Evolutionary conservation across 1,139 yeast genomes (phyloP).

Genomic region (Petasospora rhodanensis): DNA sequence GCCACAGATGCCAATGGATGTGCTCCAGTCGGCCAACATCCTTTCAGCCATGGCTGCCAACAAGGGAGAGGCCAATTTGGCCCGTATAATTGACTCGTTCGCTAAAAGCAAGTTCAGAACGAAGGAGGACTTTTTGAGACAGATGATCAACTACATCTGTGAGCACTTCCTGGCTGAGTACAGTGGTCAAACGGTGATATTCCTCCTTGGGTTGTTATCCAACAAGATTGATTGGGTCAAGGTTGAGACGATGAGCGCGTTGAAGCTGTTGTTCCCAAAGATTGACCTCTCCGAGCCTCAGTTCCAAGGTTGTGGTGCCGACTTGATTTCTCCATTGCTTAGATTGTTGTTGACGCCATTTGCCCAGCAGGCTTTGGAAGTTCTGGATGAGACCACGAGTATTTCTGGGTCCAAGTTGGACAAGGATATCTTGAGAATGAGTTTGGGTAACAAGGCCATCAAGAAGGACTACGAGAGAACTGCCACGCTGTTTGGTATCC

Average conservation of each 20-base stretch:
- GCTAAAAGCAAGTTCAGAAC: slow-evolving; percentile 78
- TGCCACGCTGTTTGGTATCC: slow-evolving; percentile 90
- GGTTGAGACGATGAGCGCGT: slow-evolving; percentile 68
- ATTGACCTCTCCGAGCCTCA: slow-evolving; percentile 77
- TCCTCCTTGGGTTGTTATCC: slow-evolving; percentile 71
- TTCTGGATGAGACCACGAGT: slow-evolving; percentile 76
- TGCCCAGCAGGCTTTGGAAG: slow-evolving; percentile 86
- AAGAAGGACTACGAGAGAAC: slow-evolving; percentile 81
- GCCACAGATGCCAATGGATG: slow-evolving; percentile 45
- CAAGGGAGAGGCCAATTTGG: slow-evolving; percentile 53
- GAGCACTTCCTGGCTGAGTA: slow-evolving; percentile 67
- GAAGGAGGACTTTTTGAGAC: slow-evolving; percentile 82
- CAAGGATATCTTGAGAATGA: slow-evolving; percentile 85
- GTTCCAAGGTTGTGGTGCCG: slow-evolving; percentile 91
- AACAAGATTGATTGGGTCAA: slow-evolving; percentile 79
- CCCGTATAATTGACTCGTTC: slow-evolving; percentile 72
- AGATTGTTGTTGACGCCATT: slow-evolving; percentile 78
- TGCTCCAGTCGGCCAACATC: slow-evolving; percentile 55
- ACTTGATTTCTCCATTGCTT: slow-evolving; percentile 82
- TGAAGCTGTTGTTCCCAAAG: slow-evolving; percentile 70
- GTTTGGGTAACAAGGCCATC: slow-evolving; percentile 76
- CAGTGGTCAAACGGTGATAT: slow-evolving; percentile 70
- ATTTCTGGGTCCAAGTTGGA: slow-evolving; percentile 92
- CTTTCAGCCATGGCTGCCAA: slow-evolving; percentile 60
- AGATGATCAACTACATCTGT: slow-evolving; percentile 66